Conservation (phyloP, 345 rosid genomes). For the Noccaea bulbosa region DNA sequence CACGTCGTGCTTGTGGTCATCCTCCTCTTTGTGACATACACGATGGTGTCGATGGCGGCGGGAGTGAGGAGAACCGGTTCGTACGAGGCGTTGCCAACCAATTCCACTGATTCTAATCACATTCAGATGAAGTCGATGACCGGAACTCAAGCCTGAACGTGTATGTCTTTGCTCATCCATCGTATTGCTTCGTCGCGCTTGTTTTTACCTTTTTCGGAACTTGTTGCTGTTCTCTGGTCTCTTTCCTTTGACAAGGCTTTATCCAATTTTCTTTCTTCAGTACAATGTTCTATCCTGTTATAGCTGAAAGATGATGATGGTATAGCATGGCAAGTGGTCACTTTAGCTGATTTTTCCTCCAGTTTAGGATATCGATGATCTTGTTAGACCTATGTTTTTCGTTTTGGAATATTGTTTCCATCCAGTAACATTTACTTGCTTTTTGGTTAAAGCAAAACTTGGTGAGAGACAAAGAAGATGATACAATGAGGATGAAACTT, state of each 20-base stretch:
- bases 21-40: conserved; percentile 58
- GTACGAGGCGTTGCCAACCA: conserved; percentile 76
- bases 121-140: conserved; percentile 88
- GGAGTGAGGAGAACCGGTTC: conserved; percentile 67
- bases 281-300: conserved; percentile 8
- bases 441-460: not conserved
- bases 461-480: conserved; percentile 14
- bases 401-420: not conserved
- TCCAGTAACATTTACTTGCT: not conserved
- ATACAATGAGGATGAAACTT: conserved; percentile 23
- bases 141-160: conserved; percentile 75
- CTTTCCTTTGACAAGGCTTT: conserved; percentile 12
- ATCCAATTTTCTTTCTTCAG: no score
- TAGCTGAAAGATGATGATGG: conserved; percentile 22
- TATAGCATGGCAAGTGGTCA: conserved; percentile 2
- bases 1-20: conserved; percentile 72
- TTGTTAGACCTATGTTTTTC: not conserved
- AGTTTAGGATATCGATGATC: not conserved
- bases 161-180: conserved; percentile 2
- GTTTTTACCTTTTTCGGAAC: conserved; percentile 1
- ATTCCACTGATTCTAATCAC: conserved; percentile 50
- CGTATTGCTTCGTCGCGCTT: conserved; percentile 3
- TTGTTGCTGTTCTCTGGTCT: conserved; percentile 12
- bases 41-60: conserved; percentile 53
- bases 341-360: conserved; percentile 13